phyloP scores from a whole-genome alignment of 179 eudicot species.

The Spinacia oleracea region DNA sequence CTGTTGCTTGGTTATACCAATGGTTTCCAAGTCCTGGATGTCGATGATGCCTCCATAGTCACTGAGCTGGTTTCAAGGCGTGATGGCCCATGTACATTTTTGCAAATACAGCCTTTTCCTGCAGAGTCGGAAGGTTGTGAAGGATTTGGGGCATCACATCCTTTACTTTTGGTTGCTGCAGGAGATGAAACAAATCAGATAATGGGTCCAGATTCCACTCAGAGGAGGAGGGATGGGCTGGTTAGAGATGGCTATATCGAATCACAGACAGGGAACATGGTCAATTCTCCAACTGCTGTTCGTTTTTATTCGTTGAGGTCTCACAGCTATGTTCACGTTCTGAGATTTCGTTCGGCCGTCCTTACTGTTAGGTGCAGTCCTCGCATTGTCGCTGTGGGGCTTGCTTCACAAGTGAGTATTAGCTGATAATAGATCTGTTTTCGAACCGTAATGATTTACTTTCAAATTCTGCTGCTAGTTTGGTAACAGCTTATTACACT shows the following conservation, averaged over 20 bases:
- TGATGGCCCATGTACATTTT: constrained; percentile 88
- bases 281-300: constrained; percentile 79
- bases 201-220: constrained; percentile 46
- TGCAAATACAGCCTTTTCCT: constrained; percentile 91
- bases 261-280: constrained; percentile 48
- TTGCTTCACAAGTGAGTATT: constrained; percentile 78
- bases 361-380: constrained; percentile 86
- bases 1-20: constrained; percentile 86
- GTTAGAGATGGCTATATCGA: constrained; percentile 61
- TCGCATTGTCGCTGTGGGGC: constrained; percentile 80
- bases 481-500: neutral
- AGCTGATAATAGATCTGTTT: neutral
- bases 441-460: neutral
- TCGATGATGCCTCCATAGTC: constrained; percentile 79
- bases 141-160: constrained; percentile 74
- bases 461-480: neutral
- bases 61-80: constrained; percentile 83
- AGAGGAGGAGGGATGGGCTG: constrained; percentile 52
- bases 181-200: constrained; percentile 76
- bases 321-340: constrained; percentile 80
- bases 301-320: constrained; percentile 88
- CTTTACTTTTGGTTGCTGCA: constrained; percentile 88
- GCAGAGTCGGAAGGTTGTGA: constrained; percentile 50
- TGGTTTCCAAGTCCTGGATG: constrained; percentile 98
- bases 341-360: constrained; percentile 81